A percentile compares a stretch with the other conserved stretches of the same genome.
Evolutionary conservation across 148 eudicot species (phyloP).

Genomic region (Pharnaceum exiguum): DNA sequence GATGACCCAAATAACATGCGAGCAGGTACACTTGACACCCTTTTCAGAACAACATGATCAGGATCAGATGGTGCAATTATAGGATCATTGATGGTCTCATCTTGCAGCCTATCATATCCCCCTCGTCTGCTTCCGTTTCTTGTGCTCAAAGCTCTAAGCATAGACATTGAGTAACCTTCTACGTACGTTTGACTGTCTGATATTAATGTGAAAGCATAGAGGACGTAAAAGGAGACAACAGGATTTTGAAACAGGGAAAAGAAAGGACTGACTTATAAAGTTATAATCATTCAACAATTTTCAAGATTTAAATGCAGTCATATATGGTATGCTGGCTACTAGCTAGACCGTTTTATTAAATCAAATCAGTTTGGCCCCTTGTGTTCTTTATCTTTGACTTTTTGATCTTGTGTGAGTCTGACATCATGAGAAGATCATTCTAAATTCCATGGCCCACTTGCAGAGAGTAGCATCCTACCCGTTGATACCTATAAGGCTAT

Average conservation of each 20-base stretch:
- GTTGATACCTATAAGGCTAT: background rate
- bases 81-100: conserved; percentile 7
- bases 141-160: conserved; percentile 40
- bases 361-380: conserved; percentile 6
- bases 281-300: background rate
- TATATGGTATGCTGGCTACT: conserved; percentile 24
- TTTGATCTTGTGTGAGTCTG: background rate
- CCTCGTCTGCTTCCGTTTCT: conserved; percentile 19
- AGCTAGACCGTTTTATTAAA: no score
- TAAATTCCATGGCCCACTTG: conserved; percentile 1
- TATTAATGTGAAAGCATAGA: background rate
- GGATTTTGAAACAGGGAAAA: background rate
- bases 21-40: conserved; percentile 33
- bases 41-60: conserved; percentile 15
- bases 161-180: conserved; percentile 11
- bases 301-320: conserved; percentile 6
- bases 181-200: background rate
- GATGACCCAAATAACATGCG: conserved; percentile 31
- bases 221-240: background rate
- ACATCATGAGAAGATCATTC: background rate
- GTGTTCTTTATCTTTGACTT: conserved; percentile 18
- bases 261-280: background rate
- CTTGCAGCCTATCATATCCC: conserved; percentile 30
- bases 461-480: background rate
- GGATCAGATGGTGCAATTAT: background rate